phyloP scores from a whole-genome alignment of 2,329 filamentous ascomycete species.

The Ilyonectria sp. region DNA sequence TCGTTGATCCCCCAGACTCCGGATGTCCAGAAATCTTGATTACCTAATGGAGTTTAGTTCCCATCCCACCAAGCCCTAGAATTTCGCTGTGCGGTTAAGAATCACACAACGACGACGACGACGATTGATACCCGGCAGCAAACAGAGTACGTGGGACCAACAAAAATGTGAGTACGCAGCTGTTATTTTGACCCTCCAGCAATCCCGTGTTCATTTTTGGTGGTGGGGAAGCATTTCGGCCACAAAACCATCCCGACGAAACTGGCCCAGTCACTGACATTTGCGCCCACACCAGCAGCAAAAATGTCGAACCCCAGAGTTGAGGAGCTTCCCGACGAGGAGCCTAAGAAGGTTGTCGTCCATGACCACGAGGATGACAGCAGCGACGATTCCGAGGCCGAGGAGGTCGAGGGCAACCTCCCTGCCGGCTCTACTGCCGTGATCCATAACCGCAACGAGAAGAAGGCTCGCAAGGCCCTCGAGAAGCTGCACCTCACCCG shows the following conservation, averaged over 20 bases:
- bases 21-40: conserved; percentile 46
- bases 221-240: conserved; percentile 35
- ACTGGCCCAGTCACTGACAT: conserved; percentile 47
- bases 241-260: conserved; percentile 40
- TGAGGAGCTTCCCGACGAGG: conserved; percentile 96
- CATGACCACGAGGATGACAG: conserved; percentile 79
- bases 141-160: conserved; percentile 54
- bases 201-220: conserved; percentile 37
- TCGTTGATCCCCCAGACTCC: conserved; percentile 27
- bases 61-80: conserved; percentile 62
- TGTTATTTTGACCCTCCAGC: conserved; percentile 27
- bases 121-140: conserved; percentile 51
- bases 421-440: conserved; percentile 90
- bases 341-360: conserved; percentile 84
- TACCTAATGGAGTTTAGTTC: conserved; percentile 60
- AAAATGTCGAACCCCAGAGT: conserved; percentile 98
- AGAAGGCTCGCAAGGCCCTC: conserved; percentile 99
- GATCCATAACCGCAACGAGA: conserved; percentile 99
- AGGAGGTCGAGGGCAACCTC: conserved; percentile 84
- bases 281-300: conserved; percentile 54
- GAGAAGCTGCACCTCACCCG: conserved; percentile 98
- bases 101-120: conserved; percentile 57
- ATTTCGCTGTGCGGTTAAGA: conserved; percentile 57
- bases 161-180: conserved; percentile 54
- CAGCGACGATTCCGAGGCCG: conserved; percentile 83